Evolutionary conservation across 495 filamentous ascomycete genomes (phyloP).

Genomic region (Ramalina intermedia): DNA sequence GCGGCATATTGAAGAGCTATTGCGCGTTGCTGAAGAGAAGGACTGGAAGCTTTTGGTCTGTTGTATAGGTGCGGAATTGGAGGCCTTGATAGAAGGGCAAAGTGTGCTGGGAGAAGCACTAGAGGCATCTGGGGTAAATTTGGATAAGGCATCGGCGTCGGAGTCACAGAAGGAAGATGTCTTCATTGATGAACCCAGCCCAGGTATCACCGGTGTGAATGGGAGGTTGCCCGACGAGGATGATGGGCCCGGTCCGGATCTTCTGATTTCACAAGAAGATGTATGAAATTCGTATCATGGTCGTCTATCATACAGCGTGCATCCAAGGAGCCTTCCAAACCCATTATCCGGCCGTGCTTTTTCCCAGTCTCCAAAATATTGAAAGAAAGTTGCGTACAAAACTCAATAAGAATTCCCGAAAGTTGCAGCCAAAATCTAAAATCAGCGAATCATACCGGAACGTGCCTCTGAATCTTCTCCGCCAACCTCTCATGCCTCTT

Average conservation of each 20-base stretch:
- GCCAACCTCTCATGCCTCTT: slow-evolving; percentile 1
- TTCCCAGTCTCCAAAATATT: too few species aligned
- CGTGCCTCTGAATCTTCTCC: slow-evolving; percentile 2
- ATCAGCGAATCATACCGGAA: background rate
- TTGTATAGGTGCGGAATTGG: slow-evolving; percentile 76
- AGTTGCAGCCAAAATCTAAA: background rate
- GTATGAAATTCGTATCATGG: background rate
- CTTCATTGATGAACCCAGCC: too few species aligned
- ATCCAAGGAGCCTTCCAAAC: background rate
- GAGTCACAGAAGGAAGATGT: too few species aligned
- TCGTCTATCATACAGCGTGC: background rate
- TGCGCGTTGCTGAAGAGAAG: slow-evolving; percentile 31
- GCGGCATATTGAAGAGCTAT: slow-evolving; percentile 21
- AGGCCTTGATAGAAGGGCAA: slow-evolving; percentile 61
- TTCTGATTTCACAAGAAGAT: slow-evolving; percentile 26
- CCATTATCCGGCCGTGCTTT: background rate
- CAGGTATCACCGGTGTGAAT: slow-evolving; percentile 2
- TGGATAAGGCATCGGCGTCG: slow-evolving; percentile 2
- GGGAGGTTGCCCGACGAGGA: slow-evolving; percentile 16
- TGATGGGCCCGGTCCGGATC: slow-evolving; percentile 35
- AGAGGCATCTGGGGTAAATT: slow-evolving; percentile 16
- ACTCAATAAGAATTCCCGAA: background rate
- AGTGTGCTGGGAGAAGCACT: slow-evolving; percentile 45
- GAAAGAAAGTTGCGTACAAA: background rate
- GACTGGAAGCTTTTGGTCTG: slow-evolving; percentile 83